Evolutionary conservation across 2,329 filamentous ascomycete genomes (phyloP), one percentile per base, ranked within the genome.

Genomic region (Chlorencoelia australis): DNA sequence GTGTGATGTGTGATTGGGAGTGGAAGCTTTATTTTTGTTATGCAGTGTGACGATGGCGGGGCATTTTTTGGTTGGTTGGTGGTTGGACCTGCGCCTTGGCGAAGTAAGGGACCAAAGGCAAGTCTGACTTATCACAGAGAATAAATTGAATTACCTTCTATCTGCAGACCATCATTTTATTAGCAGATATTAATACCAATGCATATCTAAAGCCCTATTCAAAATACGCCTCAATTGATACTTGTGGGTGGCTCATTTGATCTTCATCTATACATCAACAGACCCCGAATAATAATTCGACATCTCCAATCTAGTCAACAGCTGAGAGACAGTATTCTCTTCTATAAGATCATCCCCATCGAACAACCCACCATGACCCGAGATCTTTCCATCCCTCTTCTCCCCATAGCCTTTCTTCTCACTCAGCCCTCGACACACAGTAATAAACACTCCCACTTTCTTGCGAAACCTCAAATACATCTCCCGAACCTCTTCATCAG

Each of bases 371-470:
- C 48, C 40, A 45, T 56, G 42, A 46, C 52, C 43, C 27, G 43
- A 21, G 22, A 21, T 30, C 28, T 35, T 47, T 51, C 41, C 49
- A 53, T 45, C 56, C 16, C 37, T 50, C 40, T 43, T 55, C 30
- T 53, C 53, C n/a, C 52, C 52, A 42, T 55, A 57, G 5, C 55
- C 54, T 26, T 54, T 72, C 68, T 73, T 84, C 54, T 78, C 83
- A 27, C 67, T 76, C 52, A 82, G 65, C 2, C 69, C 78, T 41
- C 68, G 71, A 55, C 75, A 91, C 2, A 82, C 83, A 31, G 66
- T 79, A 39, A 91, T 67, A 49, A 94, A 91, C 0, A 83, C 71
- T 17, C 74, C 69, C 0, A 85, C 69, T 50, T 86, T 85, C 55
- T 78, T 82, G 52, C 68, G 71, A 50, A 93, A 85, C 20, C 63